A percentile compares a stretch with the other conserved stretches of the same genome.
Conservation (phyloP, 495 filamentous ascomycete genomes). For the Polyplosphaeria fusca region DNA sequence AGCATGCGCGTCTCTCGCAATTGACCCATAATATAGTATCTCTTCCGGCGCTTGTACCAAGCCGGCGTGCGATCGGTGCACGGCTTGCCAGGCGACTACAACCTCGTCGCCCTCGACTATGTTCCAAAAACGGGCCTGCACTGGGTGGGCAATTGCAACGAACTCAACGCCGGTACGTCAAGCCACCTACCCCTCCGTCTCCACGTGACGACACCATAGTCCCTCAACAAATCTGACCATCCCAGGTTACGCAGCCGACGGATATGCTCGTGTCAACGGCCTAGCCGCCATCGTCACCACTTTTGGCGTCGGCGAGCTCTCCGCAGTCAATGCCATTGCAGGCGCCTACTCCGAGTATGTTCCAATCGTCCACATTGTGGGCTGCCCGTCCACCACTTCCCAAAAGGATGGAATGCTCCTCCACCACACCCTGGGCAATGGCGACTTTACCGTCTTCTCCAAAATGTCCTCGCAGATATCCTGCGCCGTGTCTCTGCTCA, state of each 20-base stretch:
- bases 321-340: conserved; percentile 65
- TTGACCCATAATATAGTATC: conserved; percentile 43
- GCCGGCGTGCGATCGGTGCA: conserved; percentile 61
- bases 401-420: conserved; percentile 66
- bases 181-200: conserved; percentile 12
- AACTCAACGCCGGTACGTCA: conserved; percentile 60
- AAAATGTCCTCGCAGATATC: conserved; percentile 73
- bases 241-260: conserved; percentile 69
- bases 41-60: conserved; percentile 61
- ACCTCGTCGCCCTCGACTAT: conserved; percentile 59
- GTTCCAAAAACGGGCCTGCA: conserved; percentile 54
- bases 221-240: neutral
- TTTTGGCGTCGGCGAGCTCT: conserved; percentile 69
- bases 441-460: conserved; percentile 80
- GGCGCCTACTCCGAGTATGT: conserved; percentile 71
- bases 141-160: conserved; percentile 71
- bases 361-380: conserved; percentile 79
- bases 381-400: conserved; percentile 59
- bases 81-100: conserved; percentile 61
- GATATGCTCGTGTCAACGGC: conserved; percentile 67
- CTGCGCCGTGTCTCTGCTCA: conserved; percentile 65
- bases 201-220: neutral
- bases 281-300: conserved; percentile 65
- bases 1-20: neutral
- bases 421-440: conserved; percentile 92